Evolutionary conservation across 805 yeast genomes (phyloP), one percentile per base, ranked within the genome.

Genomic region (Schwanniomyces occidentalis): DNA sequence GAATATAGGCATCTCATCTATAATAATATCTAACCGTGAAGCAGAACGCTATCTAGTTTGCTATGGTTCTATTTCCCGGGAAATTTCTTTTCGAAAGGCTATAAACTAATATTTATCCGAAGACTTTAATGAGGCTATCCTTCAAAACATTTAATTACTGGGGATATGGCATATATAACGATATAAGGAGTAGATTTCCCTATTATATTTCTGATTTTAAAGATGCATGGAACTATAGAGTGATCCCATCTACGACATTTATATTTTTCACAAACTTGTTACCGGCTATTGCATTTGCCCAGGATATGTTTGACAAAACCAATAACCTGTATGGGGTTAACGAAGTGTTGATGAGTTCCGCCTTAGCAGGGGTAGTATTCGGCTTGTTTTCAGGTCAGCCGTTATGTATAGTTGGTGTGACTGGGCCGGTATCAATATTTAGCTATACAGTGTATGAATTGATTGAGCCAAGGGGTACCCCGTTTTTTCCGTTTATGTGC

Each of bases 211-310:
- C 88, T 1, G 98, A 91, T 56, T 82, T 91, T 78, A 73, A 51
- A 10, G 98, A 91, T 63, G 91, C 91, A 0, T 69, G 74, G 60
- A 82, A 86, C 53, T 93, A 93, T 56, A 62, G 99, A 50, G 95
- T 90, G 9, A 67, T 91, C 2, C 99, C 99, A 0, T 70, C 95
- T 0, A 80, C 88, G 0, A 63, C 85, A 2, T 88, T 76, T 55
- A 84, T 93, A 9, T 91, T 84, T 58, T 89, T 93, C 69, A 89
- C 95, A 27, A 91, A 93, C 56, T 55, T 91, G 28, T 68, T 91
- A 24, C 98, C 98, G 2, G 97, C 97, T 0, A 73, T 91, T 26
- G 96, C 98, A 0, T 91, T 91, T 69, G 95, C 97, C 0, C 96
- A 88, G 53, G 98, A 91, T 55, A 85, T 91, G 96, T 90, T 89